A percentile compares a stretch with the other conserved stretches of the same genome.
These are phyloP conservation scores for Saturnispora ahearnii DNA, from an alignment of 805 yeast genomes.

Conservation along the genomic window DNA sequence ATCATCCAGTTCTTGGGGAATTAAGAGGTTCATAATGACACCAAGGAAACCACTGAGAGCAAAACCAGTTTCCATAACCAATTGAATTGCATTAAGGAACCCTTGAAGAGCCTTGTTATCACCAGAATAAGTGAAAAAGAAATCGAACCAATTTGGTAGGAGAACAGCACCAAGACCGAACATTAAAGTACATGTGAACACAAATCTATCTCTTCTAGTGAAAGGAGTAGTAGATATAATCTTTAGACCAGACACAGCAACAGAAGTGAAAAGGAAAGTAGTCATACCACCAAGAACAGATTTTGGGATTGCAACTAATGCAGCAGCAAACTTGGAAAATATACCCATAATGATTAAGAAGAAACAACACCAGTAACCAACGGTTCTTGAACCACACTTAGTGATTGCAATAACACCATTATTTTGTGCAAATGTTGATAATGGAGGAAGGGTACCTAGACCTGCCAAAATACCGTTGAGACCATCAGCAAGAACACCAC, in stretches of 20 bases:
- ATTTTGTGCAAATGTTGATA: slow-evolving; percentile 90
- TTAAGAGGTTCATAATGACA: slow-evolving; percentile 38
- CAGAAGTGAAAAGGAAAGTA: slow-evolving; percentile 46
- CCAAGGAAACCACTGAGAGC: slow-evolving; percentile 50
- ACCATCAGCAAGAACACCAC: slow-evolving; percentile 89
- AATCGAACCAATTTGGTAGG: slow-evolving; percentile 38
- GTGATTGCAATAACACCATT: slow-evolving; percentile 92
- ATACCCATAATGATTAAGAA: slow-evolving; percentile 81
- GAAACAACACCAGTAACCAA: slow-evolving; percentile 46
- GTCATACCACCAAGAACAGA: slow-evolving; percentile 86
- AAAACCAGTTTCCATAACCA: slow-evolving; percentile 51
- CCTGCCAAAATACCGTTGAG: slow-evolving; percentile 65
- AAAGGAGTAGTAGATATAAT: slow-evolving; percentile 46
- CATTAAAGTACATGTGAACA: slow-evolving; percentile 41
- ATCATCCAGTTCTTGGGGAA: slow-evolving; percentile 44
- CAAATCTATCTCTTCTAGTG: slow-evolving; percentile 49
- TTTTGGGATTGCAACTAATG: slow-evolving; percentile 74
- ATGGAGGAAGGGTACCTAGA: slow-evolving; percentile 75
- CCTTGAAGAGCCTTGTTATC: slow-evolving; percentile 35
- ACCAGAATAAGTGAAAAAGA: slow-evolving; percentile 44
- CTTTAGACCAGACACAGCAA: slow-evolving; percentile 48
- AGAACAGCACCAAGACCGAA: slow-evolving; percentile 46
- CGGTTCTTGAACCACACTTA: slow-evolving; percentile 78
- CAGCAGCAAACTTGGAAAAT: slow-evolving; percentile 80
- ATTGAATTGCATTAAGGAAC: slow-evolving; percentile 42